Evolutionary conservation across 768 basidiomycete genomes (phyloP), one percentile per base, ranked within the genome.

Genomic region (Boletellus sp.): DNA sequence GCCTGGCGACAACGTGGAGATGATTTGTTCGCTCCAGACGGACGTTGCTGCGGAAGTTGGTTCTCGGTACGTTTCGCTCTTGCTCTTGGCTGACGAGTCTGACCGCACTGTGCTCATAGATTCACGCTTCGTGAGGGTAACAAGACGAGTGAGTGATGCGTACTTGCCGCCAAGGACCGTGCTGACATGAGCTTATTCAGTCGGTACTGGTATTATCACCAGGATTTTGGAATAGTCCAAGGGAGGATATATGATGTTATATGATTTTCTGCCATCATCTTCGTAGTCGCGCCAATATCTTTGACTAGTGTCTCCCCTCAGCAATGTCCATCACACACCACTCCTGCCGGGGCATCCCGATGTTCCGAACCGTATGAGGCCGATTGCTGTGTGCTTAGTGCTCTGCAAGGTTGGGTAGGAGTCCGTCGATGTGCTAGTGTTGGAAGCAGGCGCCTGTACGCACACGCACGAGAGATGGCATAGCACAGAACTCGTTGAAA

Each of bases 1-100:
- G 91, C 95, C 95, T 42, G 95, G 95, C 53, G 95, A 98, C 74
- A 95, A 95, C 62, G 85, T 98, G 47, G 94, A 96, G 72, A 85
- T 98, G 76, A 77, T 90, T 47, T 91, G 90, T 65, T 74, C 80
- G 23, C 79, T 97, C 33, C 78, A 85, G 22, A 83, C 85, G 60
- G 91, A 94, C 63, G 85, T 96, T 54, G 93, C 93, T 20, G 79
- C 89, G 37, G 95, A 97, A 70, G 78, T 83, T 55, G 93, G 95
- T 45, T 84, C 86, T 52, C 83, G 94, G 83, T 75, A 58, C n/a
- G 69, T 62, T 40, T 39, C 31, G 15, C 10, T 36, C 19, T 24
- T 20, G 33, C 23, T 23, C 33, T 34, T 16, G 22, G n/a, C 26
- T 2, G 20, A 28, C 39, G 3, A 6, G 19, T 46, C 48, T 50